These are phyloP conservation scores for Clavispora carvajalis DNA, from an alignment of 805 yeast genomes.

Conservation along the genomic window DNA sequence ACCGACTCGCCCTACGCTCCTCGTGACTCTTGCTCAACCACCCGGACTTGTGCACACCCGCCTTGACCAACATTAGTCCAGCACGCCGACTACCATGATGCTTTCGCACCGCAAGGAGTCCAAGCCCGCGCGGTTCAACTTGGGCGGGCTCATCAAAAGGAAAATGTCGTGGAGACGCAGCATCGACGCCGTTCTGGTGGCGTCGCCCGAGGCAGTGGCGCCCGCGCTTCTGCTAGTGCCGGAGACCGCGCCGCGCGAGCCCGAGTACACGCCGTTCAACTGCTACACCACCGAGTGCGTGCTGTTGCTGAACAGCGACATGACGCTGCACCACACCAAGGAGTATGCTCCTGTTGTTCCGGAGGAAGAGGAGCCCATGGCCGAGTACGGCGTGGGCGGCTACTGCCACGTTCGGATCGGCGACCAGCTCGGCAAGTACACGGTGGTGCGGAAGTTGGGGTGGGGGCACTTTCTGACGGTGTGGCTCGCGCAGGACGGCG, in stretches of 20 bases:
- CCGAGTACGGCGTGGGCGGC: conserved; percentile 89
- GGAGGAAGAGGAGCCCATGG: conserved; percentile 69
- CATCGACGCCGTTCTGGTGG: conserved; percentile 9
- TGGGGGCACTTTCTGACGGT: conserved; percentile 94
- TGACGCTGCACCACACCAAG: conserved; percentile 22
- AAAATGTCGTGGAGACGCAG: conserved; percentile 15
- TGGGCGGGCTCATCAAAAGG: conserved; percentile 15
- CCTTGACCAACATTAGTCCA: too few relatives aligned
- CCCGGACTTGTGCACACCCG: background rate
- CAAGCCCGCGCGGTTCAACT: conserved; percentile 12
- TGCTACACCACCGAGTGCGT: conserved; percentile 34
- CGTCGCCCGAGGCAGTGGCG: conserved; percentile 2
- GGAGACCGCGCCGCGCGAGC: background rate
- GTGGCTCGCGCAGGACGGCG: conserved; percentile 43
- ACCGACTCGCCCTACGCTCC: too few relatives aligned
- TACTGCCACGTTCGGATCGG: conserved; percentile 93
- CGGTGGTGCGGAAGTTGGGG: conserved; percentile 83
- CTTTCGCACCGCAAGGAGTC: conserved; percentile 11
- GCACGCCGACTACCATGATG: conserved; percentile 12
- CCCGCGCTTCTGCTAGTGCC: background rate
- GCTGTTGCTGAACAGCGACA: conserved; percentile 33
- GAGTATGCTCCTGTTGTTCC: background rate
- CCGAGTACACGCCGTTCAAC: conserved; percentile 12
- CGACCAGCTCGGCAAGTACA: conserved; percentile 72
- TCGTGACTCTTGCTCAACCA: too few relatives aligned